Evolutionary conservation across 2,329 filamentous ascomycete species (phyloP), one percentile per base, ranked within the genome.

Genomic region (Atkinsonella hypoxylon): DNA sequence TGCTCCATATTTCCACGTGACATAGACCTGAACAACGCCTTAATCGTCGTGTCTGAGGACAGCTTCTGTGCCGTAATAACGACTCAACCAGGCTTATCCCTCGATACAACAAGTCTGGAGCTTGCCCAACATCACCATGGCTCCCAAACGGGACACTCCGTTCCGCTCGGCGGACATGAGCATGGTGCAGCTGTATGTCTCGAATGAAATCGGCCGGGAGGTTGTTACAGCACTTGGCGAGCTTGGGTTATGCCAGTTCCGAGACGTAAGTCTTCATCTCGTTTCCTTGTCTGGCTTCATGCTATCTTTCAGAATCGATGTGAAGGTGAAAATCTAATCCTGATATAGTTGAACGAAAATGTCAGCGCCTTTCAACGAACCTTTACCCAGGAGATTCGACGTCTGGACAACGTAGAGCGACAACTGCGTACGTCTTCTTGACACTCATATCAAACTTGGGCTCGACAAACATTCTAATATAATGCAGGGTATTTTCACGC

Each of bases 161-260:
- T 97, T 98, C 83, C 91, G 94, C 80, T 98, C 93, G 68, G 88
- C 89, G 87, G 88, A 96, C 72, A 98, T 98, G 93, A 96, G 89
- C 79, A 85, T 98, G 85, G 95, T 95, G 65, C 93, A 98, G 83
- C 85, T 98, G 64, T 98, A 97, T 73, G 94, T 98, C 64, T 89
- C 93, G 64, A 97, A 96, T 68, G 93, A 98, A 77, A 97, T 98
- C 61, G 91, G 93, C 61, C 83, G 93, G 66, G 94, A 98, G 75
- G 91, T 96, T 62, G 90, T 97, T 56, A 95, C 90, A 65, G 91
- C 91, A 51, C 77, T 98, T 57, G 93, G 93, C 65, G 93, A 98
- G 78, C 81, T 98, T 64, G 93, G 93, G 52, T 80, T 93, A 63
- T 90, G 97, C 68, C 90, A 97, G 71, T 98, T 98, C 67, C 82